These are phyloP conservation scores for Dactylellina sp. DNA, from an alignment of 2,329 filamentous ascomycete genomes.

Conservation along the genomic window DNA sequence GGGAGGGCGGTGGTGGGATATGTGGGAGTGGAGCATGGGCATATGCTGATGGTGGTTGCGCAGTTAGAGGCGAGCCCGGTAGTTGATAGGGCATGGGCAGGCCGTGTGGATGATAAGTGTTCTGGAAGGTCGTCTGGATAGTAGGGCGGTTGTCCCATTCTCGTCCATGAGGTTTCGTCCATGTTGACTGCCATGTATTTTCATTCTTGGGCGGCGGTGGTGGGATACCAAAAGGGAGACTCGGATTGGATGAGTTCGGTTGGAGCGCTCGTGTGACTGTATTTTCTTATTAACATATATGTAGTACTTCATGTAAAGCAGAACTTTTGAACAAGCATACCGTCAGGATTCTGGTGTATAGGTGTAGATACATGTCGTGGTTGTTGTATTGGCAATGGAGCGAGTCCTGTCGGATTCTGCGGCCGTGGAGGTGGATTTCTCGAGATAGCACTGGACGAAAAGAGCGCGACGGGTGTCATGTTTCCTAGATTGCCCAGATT, in stretches of 20 bases:
- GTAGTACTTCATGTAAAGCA: background rate
- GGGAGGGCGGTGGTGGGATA: slow-evolving; percentile 55
- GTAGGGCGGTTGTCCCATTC: slow-evolving; percentile 55
- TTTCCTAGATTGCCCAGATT: slow-evolving; percentile 53
- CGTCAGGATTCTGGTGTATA: slow-evolving; percentile 38
- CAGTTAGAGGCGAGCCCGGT: slow-evolving; percentile 45
- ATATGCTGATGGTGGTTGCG: slow-evolving; percentile 37
- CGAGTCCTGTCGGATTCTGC: slow-evolving; percentile 39
- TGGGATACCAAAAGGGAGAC: slow-evolving; percentile 46
- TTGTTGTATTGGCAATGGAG: slow-evolving; percentile 47
- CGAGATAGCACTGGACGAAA: slow-evolving; percentile 46
- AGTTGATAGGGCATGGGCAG: slow-evolving; percentile 55
- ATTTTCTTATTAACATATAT: slow-evolving; percentile 19
- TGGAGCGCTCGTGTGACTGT: slow-evolving; percentile 46
- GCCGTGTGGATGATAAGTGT: slow-evolving; percentile 55
- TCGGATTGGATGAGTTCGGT: slow-evolving; percentile 48
- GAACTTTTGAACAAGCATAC: slow-evolving; percentile 17
- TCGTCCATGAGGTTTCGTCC: slow-evolving; percentile 50
- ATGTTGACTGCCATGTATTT: slow-evolving; percentile 57
- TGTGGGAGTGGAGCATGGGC: slow-evolving; percentile 56
- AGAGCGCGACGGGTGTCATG: slow-evolving; percentile 55
- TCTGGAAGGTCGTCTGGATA: slow-evolving; percentile 51
- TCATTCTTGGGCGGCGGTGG: slow-evolving; percentile 55
- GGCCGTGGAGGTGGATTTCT: slow-evolving; percentile 44
- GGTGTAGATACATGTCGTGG: slow-evolving; percentile 53